A percentile compares a stretch with the other conserved stretches of the same genome.
Evolutionary conservation across 2,329 filamentous ascomycete genomes (phyloP).

Genomic region (Emmonsia crescens): DNA sequence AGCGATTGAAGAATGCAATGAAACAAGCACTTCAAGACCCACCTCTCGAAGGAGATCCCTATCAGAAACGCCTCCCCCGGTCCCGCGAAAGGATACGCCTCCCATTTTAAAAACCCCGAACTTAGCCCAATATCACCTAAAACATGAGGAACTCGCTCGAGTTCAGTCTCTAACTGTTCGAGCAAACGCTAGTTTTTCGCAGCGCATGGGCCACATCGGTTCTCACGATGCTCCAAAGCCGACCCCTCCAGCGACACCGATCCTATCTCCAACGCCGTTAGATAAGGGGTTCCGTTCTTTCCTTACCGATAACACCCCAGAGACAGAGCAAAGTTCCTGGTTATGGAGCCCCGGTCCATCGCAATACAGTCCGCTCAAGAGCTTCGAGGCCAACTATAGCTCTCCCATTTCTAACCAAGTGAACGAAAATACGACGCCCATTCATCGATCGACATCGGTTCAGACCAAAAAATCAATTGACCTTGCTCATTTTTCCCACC

Average conservation of each 20-base stretch:
- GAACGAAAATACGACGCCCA: background rate
- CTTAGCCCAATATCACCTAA: background rate
- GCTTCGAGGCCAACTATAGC: background rate
- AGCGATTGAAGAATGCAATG: conserved; percentile 3
- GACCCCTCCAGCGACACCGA: background rate
- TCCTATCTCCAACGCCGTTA: background rate
- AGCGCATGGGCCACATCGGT: background rate
- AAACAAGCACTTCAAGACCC: background rate
- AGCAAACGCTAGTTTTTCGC: background rate
- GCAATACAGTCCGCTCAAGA: background rate
- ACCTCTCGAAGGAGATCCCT: background rate
- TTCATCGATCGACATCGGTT: background rate
- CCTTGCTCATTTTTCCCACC: background rate
- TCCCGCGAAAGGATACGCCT: background rate
- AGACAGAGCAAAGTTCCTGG: background rate
- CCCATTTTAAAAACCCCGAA: background rate
- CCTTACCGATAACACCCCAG: background rate
- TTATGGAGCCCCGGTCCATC: background rate
- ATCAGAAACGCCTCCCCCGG: background rate
- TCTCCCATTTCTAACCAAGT: background rate
- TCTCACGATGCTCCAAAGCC: background rate
- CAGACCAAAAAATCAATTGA: background rate
- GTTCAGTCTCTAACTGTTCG: background rate
- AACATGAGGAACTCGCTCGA: background rate
- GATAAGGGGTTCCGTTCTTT: background rate